Conservation (phyloP, 148 eudicot species). For the Pouteria glomerata region DNA sequence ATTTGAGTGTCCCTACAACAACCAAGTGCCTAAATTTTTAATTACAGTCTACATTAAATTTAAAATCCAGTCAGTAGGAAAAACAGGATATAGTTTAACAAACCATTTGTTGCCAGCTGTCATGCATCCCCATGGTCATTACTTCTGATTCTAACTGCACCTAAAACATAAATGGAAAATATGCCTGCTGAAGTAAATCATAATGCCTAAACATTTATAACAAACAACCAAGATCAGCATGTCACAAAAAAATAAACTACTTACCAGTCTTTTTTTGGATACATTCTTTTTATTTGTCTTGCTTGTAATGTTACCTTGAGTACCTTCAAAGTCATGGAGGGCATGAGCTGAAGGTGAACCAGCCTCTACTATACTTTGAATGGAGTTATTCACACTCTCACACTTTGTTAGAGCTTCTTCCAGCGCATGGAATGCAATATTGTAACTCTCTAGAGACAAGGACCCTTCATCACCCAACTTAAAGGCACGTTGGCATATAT, state of each 20-base stretch:
- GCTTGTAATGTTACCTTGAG: background rate
- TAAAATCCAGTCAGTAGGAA: background rate
- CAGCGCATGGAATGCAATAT: slow-evolving; percentile 18
- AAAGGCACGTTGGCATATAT: slow-evolving; percentile 23
- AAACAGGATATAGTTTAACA: background rate
- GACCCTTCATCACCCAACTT: slow-evolving; percentile 28
- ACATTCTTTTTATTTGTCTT: slow-evolving; percentile 10
- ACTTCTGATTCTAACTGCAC: slow-evolving; percentile 15
- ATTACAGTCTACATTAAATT: background rate
- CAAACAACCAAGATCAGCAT: background rate
- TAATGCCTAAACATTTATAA: background rate
- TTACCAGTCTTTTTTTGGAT: slow-evolving; percentile 16
- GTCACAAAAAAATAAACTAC: background rate
- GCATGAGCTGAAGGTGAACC: slow-evolving; percentile 8
- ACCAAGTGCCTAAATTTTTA: background rate
- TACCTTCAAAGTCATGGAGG: slow-evolving; percentile 10
- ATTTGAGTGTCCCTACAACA: slow-evolving; percentile 5
- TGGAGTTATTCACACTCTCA: slow-evolving; percentile 15
- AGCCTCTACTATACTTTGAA: slow-evolving; percentile 15
- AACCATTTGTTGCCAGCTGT: slow-evolving; percentile 23
- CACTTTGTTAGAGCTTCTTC: slow-evolving; percentile 24
- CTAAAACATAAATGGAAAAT: slow-evolving; percentile 10
- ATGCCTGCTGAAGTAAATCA: background rate
- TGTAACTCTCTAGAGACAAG: slow-evolving; percentile 22
- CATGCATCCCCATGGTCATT: slow-evolving; percentile 10